Conservation (phyloP, 306 rosid genomes). For the Trifolium fragiferum region DNA sequence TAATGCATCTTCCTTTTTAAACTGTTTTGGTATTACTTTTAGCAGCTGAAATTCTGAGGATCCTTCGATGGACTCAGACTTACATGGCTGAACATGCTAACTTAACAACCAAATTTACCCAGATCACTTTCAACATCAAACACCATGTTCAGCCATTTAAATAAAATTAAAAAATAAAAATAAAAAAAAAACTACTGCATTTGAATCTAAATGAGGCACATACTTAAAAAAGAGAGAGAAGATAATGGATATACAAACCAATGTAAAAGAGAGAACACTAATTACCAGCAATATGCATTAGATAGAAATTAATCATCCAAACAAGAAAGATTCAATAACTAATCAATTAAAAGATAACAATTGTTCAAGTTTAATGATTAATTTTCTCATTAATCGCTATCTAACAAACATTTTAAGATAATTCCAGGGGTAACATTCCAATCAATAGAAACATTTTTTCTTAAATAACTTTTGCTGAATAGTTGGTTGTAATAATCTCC, state of each 20-base stretch:
- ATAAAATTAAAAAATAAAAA: too few relatives aligned
- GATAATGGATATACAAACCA: constrained; percentile 1
- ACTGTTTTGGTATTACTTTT: constrained; percentile 2
- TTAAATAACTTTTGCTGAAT: constrained; percentile 1
- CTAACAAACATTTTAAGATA: constrained; percentile 6
- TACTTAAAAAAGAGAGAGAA: not conserved
- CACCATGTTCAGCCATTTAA: constrained; percentile 6
- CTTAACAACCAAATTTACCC: not conserved
- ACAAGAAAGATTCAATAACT: not conserved
- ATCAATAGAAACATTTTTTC: constrained; percentile 18
- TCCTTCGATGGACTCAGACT: not conserved
- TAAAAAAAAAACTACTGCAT: not conserved
- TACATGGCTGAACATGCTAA: constrained; percentile 14
- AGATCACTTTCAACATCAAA: not conserved
- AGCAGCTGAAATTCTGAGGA: not conserved
- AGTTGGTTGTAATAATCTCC: constrained; percentile 3
- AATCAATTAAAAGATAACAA: constrained; percentile 20
- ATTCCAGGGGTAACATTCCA: constrained; percentile 1
- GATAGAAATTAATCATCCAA: constrained; percentile 7
- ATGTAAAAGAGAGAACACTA: not conserved
- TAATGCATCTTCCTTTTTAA: constrained; percentile 4
- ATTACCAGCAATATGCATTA: not conserved
- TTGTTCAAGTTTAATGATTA: not conserved
- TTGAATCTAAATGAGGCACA: constrained; percentile 5
- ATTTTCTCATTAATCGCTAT: not conserved